Evolutionary conservation across 202 grass and related monocot species (phyloP).

Genomic region (Panicum hallii): DNA sequence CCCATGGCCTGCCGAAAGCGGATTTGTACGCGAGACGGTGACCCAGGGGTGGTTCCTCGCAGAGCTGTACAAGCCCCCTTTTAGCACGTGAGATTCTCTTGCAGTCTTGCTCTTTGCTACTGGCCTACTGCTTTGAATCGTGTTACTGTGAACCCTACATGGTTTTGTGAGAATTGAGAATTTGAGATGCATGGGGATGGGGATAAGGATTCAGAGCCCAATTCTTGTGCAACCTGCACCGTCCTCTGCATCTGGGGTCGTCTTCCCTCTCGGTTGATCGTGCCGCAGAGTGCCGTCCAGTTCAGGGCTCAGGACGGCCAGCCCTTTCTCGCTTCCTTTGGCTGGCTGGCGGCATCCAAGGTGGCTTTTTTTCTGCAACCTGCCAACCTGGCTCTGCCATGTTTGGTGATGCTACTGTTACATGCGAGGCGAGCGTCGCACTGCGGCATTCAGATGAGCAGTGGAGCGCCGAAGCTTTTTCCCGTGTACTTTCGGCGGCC

Average conservation of each 20-base stretch:
- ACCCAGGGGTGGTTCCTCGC: background rate
- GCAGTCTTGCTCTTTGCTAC: background rate
- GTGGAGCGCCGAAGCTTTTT: background rate
- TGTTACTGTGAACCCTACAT: no score
- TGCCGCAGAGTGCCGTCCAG: constrained; percentile 43
- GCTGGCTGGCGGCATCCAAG: constrained; percentile 2
- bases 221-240: background rate
- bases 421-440: background rate
- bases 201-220: background rate
- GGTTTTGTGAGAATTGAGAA: background rate
- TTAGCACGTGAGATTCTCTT: constrained; percentile 6
- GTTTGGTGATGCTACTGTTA: background rate
- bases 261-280: constrained; percentile 3
- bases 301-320: background rate
- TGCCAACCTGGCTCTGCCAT: background rate
- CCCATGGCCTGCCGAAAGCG: background rate
- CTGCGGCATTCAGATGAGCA: background rate
- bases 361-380: background rate
- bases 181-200: background rate
- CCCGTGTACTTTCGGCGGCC: background rate
- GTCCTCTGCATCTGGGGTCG: background rate
- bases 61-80: background rate
- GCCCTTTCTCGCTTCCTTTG: background rate
- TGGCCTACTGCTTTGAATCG: background rate
- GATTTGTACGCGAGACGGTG: background rate